Percentiles rank a stretch among this genome's conserved stretches.
phyloP scores from a whole-genome alignment of 192 early-diverging fungal species.

The Dimargaris xerosporica region DNA sequence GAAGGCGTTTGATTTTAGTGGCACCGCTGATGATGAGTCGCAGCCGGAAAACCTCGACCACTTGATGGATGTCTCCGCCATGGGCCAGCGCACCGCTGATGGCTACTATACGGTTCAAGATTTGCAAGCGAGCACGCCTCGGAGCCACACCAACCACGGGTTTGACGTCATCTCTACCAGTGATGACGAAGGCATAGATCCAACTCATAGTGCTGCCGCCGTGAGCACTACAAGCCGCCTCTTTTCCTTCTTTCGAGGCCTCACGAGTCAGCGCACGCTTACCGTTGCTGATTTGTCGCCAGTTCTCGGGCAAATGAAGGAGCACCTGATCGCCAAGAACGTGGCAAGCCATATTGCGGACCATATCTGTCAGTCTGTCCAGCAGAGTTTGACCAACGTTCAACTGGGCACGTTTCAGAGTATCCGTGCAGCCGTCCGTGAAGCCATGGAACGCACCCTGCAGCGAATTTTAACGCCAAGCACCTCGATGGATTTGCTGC shows the following conservation, averaged over 20 bases:
- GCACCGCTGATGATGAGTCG: background rate
- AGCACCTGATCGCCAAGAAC: slow-evolving; percentile 84
- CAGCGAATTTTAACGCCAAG: slow-evolving; percentile 77
- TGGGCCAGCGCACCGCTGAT: slow-evolving; percentile 45
- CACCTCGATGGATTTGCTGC: slow-evolving; percentile 78
- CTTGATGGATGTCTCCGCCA: slow-evolving; percentile 38
- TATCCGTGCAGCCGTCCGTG: slow-evolving; percentile 52
- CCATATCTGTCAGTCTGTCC: slow-evolving; percentile 69
- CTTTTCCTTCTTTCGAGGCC: slow-evolving; percentile 51
- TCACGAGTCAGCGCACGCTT: slow-evolving; percentile 58
- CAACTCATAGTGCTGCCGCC: slow-evolving; percentile 22
- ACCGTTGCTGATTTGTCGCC: slow-evolving; percentile 54
- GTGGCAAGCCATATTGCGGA: slow-evolving; percentile 80
- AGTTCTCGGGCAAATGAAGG: slow-evolving; percentile 77
- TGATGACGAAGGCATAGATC: slow-evolving; percentile 34
- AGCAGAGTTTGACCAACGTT: slow-evolving; percentile 50
- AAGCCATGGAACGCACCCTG: slow-evolving; percentile 70
- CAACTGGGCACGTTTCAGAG: slow-evolving; percentile 62
- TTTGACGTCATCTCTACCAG: slow-evolving; percentile 31
- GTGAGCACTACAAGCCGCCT: slow-evolving; percentile 27
- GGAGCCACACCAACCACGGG: no score
- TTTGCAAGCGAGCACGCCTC: no score
- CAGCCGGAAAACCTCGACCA: slow-evolving; percentile 7
- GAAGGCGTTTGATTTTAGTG: slow-evolving; percentile 28
- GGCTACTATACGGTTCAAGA: slow-evolving; percentile 69